Evolutionary conservation across 2,329 filamentous ascomycete genomes (phyloP).

Genomic region (Talaromyces sp.): DNA sequence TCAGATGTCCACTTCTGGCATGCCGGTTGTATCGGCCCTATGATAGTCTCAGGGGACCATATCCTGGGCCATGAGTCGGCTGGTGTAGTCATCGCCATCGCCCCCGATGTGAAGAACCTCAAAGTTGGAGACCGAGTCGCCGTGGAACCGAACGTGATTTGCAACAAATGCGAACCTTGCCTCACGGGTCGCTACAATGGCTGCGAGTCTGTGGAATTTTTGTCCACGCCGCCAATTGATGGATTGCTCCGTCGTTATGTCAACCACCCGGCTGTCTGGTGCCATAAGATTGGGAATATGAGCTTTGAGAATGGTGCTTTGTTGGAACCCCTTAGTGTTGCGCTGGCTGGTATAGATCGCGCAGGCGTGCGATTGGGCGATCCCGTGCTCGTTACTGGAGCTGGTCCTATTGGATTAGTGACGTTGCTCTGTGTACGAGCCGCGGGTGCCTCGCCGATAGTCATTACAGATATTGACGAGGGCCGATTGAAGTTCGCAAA

Average conservation of each 20-base stretch:
- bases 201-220: slow-evolving; percentile 77
- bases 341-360: slow-evolving; percentile 80
- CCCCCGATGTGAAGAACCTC: slow-evolving; percentile 67
- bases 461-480: slow-evolving; percentile 92
- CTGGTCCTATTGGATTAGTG: slow-evolving; percentile 88
- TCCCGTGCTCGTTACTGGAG: slow-evolving; percentile 81
- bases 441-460: slow-evolving; percentile 81
- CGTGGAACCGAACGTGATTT: slow-evolving; percentile 90
- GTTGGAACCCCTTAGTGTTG: slow-evolving; percentile 84
- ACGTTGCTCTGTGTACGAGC: slow-evolving; percentile 78
- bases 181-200: slow-evolving; percentile 92
- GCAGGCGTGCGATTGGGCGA: slow-evolving; percentile 78
- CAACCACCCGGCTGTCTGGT: slow-evolving; percentile 91
- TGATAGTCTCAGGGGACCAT: slow-evolving; percentile 84
- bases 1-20: slow-evolving; percentile 98
- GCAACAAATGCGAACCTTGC: slow-evolving; percentile 83
- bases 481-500: slow-evolving; percentile 79
- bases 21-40: slow-evolving; percentile 87
- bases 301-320: slow-evolving; percentile 85
- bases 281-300: slow-evolving; percentile 92
- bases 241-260: slow-evolving; percentile 87
- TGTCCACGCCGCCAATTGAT: slow-evolving; percentile 83
- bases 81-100: slow-evolving; percentile 66
- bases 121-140: slow-evolving; percentile 86
- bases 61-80: slow-evolving; percentile 93